Evolutionary conservation across 352 stramenopile genomes (phyloP).

Genomic region (Phytopythium helicoides): DNA sequence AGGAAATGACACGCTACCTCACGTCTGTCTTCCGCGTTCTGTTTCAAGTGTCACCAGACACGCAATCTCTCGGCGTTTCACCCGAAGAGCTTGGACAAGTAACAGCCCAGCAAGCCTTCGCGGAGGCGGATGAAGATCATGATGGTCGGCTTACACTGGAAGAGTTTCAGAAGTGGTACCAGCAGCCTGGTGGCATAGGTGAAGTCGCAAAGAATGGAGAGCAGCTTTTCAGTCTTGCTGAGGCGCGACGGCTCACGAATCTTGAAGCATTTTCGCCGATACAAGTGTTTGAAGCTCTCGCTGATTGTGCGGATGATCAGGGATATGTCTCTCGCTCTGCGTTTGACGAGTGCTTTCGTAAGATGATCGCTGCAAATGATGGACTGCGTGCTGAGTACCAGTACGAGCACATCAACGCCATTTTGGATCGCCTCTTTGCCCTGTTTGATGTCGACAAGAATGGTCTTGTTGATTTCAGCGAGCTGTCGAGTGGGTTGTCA

Average conservation of each 20-base stretch:
- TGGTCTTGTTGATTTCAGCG: slow-evolving; percentile 80
- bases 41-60: slow-evolving; percentile 74
- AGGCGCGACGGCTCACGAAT: slow-evolving; percentile 74
- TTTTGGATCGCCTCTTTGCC: slow-evolving; percentile 75
- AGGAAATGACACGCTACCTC: slow-evolving; percentile 87
- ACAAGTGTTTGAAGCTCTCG: slow-evolving; percentile 77
- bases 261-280: slow-evolving; percentile 68
- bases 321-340: slow-evolving; percentile 66
- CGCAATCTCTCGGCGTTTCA: slow-evolving; percentile 51
- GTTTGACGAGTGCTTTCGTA: slow-evolving; percentile 79
- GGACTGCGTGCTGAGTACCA: slow-evolving; percentile 40
- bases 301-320: slow-evolving; percentile 65
- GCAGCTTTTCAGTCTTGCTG: slow-evolving; percentile 71
- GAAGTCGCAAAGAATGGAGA: slow-evolving; percentile 78
- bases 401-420: slow-evolving; percentile 70
- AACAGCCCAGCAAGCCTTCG: slow-evolving; percentile 76
- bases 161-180: slow-evolving; percentile 88
- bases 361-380: slow-evolving; percentile 59
- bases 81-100: slow-evolving; percentile 79
- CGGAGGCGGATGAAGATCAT: slow-evolving; percentile 62
- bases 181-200: slow-evolving; percentile 63
- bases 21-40: slow-evolving; percentile 87
- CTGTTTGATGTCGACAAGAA: slow-evolving; percentile 87
- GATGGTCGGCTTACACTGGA: slow-evolving; percentile 78
- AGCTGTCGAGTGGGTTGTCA: slow-evolving; percentile 83